phyloP scores from a whole-genome alignment of 352 stramenopile genomes.

The Phytophthora podocarpi region DNA sequence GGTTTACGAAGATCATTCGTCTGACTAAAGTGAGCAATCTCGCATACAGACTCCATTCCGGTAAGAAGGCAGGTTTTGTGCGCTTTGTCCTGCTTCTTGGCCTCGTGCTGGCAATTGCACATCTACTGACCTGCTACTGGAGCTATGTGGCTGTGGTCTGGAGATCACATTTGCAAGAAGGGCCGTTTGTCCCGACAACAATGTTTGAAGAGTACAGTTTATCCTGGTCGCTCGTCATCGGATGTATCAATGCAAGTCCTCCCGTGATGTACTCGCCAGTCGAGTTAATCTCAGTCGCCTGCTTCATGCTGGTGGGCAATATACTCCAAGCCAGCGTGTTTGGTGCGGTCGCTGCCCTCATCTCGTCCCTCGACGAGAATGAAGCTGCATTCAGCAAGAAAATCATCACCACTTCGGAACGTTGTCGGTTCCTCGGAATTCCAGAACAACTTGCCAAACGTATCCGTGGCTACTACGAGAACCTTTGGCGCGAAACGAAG shows the following conservation, averaged over 20 bases:
- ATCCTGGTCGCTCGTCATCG: slow-evolving; percentile 64
- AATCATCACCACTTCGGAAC: slow-evolving; percentile 62
- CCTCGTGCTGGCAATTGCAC: slow-evolving; percentile 57
- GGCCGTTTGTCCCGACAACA: slow-evolving; percentile 23
- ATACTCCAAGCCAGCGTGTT: slow-evolving; percentile 73
- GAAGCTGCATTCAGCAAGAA: slow-evolving; percentile 73
- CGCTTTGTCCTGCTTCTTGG: slow-evolving; percentile 55
- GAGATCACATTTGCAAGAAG: slow-evolving; percentile 42
- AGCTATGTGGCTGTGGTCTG: slow-evolving; percentile 55
- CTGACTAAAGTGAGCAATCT: slow-evolving; percentile 72
- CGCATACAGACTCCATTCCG: slow-evolving; percentile 53
- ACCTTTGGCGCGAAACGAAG: slow-evolving; percentile 70
- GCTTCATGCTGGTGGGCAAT: slow-evolving; percentile 75
- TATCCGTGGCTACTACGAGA: slow-evolving; percentile 70
- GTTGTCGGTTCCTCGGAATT: slow-evolving; percentile 71
- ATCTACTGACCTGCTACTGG: slow-evolving; percentile 68
- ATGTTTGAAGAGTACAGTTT: slow-evolving; percentile 52
- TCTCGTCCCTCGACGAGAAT: slow-evolving; percentile 71
- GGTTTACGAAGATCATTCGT: slow-evolving; percentile 65
- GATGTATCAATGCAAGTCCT: slow-evolving; percentile 66
- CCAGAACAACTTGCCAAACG: slow-evolving; percentile 49
- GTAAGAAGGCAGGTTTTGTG: slow-evolving; percentile 63
- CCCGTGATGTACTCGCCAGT: slow-evolving; percentile 53
- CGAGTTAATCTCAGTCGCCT: slow-evolving; percentile 57
- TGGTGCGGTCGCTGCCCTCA: slow-evolving; percentile 61